These are phyloP conservation scores for Carpinus viminea DNA, from an alignment of 306 rosid species.

Conservation along the genomic window DNA sequence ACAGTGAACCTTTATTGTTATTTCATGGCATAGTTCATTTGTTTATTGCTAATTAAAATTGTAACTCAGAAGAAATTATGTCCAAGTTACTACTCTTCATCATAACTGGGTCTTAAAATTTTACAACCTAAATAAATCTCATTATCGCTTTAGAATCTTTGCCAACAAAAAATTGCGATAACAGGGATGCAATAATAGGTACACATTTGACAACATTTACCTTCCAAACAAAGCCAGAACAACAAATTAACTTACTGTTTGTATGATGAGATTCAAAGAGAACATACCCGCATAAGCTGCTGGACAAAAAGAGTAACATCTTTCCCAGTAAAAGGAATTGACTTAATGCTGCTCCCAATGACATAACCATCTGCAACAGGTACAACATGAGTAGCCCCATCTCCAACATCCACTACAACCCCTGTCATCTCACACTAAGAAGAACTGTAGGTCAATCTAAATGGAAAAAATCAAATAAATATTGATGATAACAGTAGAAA, in stretches of 20 bases:
- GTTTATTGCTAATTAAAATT: not conserved
- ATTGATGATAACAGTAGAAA: not conserved
- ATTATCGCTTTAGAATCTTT: conserved; percentile 11
- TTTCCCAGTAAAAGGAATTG: conserved; percentile 89
- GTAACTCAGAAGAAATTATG: not conserved
- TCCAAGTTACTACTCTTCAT: not conserved
- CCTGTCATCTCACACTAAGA: conserved; percentile 99
- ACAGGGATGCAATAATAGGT: conserved; percentile 8
- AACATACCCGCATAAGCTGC: conserved; percentile 94
- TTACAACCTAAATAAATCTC: not conserved
- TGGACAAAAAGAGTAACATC: conserved; percentile 93
- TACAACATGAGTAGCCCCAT: conserved; percentile 92
- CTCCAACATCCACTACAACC: conserved; percentile 97
- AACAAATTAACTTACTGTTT: conserved; percentile 9
- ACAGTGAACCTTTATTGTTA: not conserved
- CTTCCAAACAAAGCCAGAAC: conserved; percentile 7
- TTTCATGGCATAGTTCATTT: not conserved
- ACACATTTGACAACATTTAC: not conserved
- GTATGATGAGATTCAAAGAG: conserved; percentile 12
- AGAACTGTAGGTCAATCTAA: conserved; percentile 53
- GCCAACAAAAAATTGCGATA: conserved; percentile 7
- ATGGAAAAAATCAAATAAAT: conserved; percentile 8
- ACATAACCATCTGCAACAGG: conserved; percentile 99
- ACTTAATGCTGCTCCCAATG: conserved; percentile 96
- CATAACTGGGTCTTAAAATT: not conserved